Percentiles rank a stretch among this genome's conserved stretches.
phyloP scores from a whole-genome alignment of 768 basidiomycete species.

The Boletus coccyginus region DNA sequence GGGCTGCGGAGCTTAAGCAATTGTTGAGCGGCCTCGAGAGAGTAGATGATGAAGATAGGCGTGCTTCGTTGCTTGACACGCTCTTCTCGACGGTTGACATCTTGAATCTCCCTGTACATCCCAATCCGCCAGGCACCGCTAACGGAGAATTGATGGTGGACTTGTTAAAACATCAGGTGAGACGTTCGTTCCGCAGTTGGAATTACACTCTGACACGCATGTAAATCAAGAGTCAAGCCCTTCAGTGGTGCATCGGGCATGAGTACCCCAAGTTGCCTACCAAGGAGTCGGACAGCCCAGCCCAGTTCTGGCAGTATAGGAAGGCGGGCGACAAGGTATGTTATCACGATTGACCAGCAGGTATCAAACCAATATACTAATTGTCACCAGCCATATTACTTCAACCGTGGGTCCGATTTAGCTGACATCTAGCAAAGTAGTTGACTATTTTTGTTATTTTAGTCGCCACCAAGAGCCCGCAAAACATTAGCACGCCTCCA shows the following conservation, averaged over 20 bases:
- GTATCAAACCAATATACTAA: not conserved
- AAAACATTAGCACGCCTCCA: conserved; percentile 50
- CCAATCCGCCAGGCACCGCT: conserved; percentile 65
- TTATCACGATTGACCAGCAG: not conserved
- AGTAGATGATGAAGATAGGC: conserved; percentile 73
- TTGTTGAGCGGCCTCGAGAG: conserved; percentile 69
- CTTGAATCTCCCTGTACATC: conserved; percentile 64
- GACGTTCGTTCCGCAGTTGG: not conserved
- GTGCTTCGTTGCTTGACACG: conserved; percentile 67
- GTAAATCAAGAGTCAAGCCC: conserved; percentile 62
- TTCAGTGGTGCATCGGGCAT: conserved; percentile 80
- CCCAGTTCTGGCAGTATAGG: conserved; percentile 86
- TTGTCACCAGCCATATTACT: conserved; percentile 52
- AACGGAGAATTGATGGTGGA: conserved; percentile 69
- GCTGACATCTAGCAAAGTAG: not conserved
- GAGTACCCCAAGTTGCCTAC: conserved; percentile 78
- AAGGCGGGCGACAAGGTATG: conserved; percentile 54
- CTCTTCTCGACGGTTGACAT: conserved; percentile 70
- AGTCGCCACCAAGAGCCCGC: conserved; percentile 84
- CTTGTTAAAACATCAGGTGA: conserved; percentile 79
- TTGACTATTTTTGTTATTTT: conserved; percentile 2
- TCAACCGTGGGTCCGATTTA: conserved; percentile 52
- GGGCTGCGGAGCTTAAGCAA: conserved; percentile 63
- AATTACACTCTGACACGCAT: not conserved
- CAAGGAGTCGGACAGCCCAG: conserved; percentile 63